These are phyloP conservation scores for Ogataea salicorniae DNA, from an alignment of 805 yeast genomes.

Conservation along the genomic window DNA sequence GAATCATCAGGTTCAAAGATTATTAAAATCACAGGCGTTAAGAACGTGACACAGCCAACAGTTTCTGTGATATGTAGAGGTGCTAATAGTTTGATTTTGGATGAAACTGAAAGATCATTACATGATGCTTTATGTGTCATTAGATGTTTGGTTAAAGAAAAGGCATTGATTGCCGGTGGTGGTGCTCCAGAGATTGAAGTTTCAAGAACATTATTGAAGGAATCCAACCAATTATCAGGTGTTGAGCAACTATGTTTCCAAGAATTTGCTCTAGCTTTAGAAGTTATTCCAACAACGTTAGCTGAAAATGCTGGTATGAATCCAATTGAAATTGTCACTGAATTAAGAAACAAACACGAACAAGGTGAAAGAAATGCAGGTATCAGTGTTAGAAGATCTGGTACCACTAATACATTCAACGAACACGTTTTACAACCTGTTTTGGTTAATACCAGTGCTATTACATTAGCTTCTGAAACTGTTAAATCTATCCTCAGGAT, in stretches of 20 bases:
- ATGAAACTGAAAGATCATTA: slow-evolving; percentile 94
- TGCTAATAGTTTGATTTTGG: slow-evolving; percentile 83
- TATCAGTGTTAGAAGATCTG: slow-evolving; percentile 88
- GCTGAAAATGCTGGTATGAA: slow-evolving; percentile 95
- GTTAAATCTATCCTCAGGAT: slow-evolving; percentile 94
- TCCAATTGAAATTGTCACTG: slow-evolving; percentile 87
- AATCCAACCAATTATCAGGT: slow-evolving; percentile 69
- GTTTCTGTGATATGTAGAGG: slow-evolving; percentile 93
- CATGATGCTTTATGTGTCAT: slow-evolving; percentile 97
- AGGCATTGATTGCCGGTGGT: slow-evolving; percentile 94
- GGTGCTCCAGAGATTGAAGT: slow-evolving; percentile 97
- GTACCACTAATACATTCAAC: slow-evolving; percentile 83
- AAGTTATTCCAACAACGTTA: slow-evolving; percentile 87
- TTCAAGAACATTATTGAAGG: slow-evolving; percentile 65
- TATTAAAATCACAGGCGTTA: slow-evolving; percentile 81
- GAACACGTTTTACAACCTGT: slow-evolving; percentile 98
- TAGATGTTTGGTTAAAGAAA: slow-evolving; percentile 81
- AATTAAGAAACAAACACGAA: slow-evolving; percentile 85
- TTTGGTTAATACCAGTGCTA: slow-evolving; percentile 88
- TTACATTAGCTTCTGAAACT: slow-evolving; percentile 91
- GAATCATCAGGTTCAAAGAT: slow-evolving; percentile 88
- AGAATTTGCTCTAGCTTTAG: slow-evolving; percentile 88
- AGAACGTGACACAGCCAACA: slow-evolving; percentile 52
- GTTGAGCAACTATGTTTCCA: slow-evolving; percentile 87
- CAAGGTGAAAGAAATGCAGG: slow-evolving; percentile 92